These are phyloP conservation scores for Cicer arietinum DNA, from an alignment of 306 rosid species.

Conservation along the genomic window DNA sequence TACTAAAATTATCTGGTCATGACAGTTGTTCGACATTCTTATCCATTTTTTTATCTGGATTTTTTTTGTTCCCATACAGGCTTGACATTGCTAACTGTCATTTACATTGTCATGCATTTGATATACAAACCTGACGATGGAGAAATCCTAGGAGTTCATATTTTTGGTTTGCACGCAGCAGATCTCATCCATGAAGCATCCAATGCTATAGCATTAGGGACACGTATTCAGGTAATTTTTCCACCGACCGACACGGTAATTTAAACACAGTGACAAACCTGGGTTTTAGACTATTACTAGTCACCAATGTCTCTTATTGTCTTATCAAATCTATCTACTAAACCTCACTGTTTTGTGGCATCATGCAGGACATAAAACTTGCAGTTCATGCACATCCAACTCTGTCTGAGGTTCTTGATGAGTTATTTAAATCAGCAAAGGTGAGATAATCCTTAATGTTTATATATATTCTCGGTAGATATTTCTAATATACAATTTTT, in stretches of 20 bases:
- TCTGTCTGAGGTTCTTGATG: constrained; percentile 83
- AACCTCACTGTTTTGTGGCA: constrained; percentile 33
- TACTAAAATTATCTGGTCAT: constrained; percentile 4
- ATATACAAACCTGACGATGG: constrained; percentile 98
- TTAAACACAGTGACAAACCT: not conserved
- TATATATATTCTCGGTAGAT: too few species aligned
- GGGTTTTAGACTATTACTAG: constrained; percentile 8
- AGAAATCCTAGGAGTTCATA: constrained; percentile 95
- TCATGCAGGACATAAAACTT: constrained; percentile 75
- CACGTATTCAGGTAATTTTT: constrained; percentile 77
- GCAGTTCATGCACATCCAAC: constrained; percentile 65
- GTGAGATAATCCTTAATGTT: constrained; percentile 44
- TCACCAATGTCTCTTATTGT: not conserved
- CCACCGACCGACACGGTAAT: not conserved
- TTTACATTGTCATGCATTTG: constrained; percentile 63
- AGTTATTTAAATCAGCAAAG: constrained; percentile 92
- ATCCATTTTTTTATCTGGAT: constrained; percentile 14
- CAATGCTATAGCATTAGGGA: constrained; percentile 88
- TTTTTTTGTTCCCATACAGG: constrained; percentile 17
- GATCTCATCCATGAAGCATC: constrained; percentile 99
- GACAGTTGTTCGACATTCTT: constrained; percentile 15
- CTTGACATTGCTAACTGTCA: constrained; percentile 35
- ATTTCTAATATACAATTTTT: too few species aligned
- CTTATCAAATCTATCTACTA: constrained; percentile 5
- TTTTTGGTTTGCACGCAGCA: constrained; percentile 97